Evolutionary conservation across 1,139 yeast species (phyloP), one percentile per base, ranked within the genome.

Genomic region (Spathaspora sp.): DNA sequence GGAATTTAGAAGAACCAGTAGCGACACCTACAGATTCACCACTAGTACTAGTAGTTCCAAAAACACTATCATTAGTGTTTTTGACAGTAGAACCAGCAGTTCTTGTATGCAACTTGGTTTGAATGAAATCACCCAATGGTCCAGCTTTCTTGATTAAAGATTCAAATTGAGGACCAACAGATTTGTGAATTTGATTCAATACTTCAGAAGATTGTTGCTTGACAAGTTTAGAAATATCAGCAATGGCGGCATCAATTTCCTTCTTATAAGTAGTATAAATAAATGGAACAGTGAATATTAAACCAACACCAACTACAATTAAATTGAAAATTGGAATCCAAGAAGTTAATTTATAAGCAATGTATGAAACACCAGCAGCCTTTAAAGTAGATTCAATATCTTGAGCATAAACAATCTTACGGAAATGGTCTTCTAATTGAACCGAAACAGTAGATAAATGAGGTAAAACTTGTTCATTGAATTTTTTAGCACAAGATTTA

Each of bases 231-330:
- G 83, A 70, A 63, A 74, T 78, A 55, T 82, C 75, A 50, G 78
- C 79, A 48, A 86, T 78, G 46, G 82, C 80, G 45, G 84, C 83
- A 68, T 91, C 96, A 64, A 93, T 86, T 72, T 87, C 86, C 60
- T 76, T 76, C 76, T 89, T 84, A 79, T 88, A 84, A 56, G 76
- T 78, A 56, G 78, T 70, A 74, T 91, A 93, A 54, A 87, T 60
- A 29, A 80, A 81, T 50, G 99, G 98, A 43, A 81, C 70, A 42
- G 95, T 71, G 77, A 93, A 93, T 17, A 87, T 78, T 31, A 76
- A 65, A 45, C 89, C 67, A 47, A 86, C 81, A 40, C 80, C 66
- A 43, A 79, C 60, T 55, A 86, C 70, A 38, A 82, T 60, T 58
- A 91, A 70, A 36, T 86, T 74, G 79, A 86, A 87, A 50, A 91